phyloP scores from a whole-genome alignment of 768 basidiomycete genomes.

The Mycena maculata region DNA sequence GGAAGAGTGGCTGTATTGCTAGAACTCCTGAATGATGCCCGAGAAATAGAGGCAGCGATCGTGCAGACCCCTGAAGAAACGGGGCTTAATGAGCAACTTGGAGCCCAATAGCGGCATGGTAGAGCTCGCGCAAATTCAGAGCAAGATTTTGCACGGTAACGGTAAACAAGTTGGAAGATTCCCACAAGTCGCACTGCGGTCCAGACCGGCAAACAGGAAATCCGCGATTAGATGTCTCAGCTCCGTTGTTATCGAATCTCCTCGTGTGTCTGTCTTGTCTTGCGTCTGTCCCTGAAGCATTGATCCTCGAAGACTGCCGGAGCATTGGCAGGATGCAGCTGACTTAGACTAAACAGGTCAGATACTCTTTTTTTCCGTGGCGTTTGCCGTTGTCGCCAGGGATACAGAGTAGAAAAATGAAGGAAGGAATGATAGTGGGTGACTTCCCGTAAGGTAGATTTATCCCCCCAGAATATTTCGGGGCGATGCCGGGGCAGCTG shows the following conservation, averaged over 20 bases:
- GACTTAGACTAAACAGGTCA: conserved; percentile 9
- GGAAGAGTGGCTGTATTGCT: conserved; percentile 26
- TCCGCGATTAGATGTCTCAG: conserved; percentile 15
- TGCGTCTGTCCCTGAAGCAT: conserved; percentile 24
- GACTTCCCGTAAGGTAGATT: no score
- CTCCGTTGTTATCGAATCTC: conserved; percentile 17
- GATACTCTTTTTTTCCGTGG: not conserved
- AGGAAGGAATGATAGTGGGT: conserved; percentile 18
- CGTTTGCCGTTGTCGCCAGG: conserved; percentile 5
- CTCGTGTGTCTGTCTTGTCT: conserved; percentile 14
- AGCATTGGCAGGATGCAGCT: conserved; percentile 1
- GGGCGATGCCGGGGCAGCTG: no score
- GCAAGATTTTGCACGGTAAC: not conserved
- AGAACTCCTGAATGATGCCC: conserved; percentile 12
- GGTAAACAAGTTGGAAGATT: conserved; percentile 10
- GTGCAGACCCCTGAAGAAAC: not conserved
- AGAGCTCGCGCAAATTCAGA: not conserved
- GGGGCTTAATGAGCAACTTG: no score
- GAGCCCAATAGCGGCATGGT: not conserved
- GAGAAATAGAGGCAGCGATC: conserved; percentile 14
- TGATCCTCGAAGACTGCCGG: conserved; percentile 25
- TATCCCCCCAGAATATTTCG: no score
- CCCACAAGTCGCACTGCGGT: not conserved
- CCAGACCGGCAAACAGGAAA: conserved; percentile 8
- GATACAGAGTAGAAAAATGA: not conserved